phyloP scores from a whole-genome alignment of 306 rosid species.

The Cyclanthera cordifolia region DNA sequence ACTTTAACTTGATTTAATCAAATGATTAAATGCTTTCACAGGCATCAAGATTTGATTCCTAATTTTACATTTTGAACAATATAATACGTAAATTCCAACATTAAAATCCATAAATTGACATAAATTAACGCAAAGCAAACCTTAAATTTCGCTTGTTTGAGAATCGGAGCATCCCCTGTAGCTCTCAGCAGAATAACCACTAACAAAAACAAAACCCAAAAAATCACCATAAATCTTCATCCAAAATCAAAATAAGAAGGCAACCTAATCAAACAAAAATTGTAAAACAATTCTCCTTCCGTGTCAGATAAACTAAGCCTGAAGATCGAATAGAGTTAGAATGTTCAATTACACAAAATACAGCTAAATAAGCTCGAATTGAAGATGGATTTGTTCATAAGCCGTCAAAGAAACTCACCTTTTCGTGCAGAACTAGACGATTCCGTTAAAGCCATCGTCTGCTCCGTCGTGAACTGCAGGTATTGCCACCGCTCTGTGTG shows the following conservation, averaged over 20 bases:
- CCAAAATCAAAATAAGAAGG: not conserved
- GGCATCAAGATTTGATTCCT: not conserved
- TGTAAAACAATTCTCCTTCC: not conserved
- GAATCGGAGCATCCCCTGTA: conserved; percentile 98
- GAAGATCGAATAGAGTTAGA: not conserved
- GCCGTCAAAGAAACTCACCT: conserved; percentile 27
- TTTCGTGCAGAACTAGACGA: conserved; percentile 53
- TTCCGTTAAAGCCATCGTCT: conserved; percentile 39
- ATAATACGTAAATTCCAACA: too few species aligned
- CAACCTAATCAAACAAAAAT: not conserved
- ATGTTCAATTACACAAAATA: not conserved
- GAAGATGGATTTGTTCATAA: not conserved
- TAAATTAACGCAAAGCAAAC: conserved; percentile 16
- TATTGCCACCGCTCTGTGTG: not conserved
- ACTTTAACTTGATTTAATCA: not conserved
- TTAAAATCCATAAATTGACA: too few species aligned
- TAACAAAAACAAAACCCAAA: conserved; percentile 24
- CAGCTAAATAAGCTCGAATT: not conserved
- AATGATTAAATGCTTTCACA: not conserved
- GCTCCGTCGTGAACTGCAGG: conserved; percentile 7
- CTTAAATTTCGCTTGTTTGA: conserved; percentile 90
- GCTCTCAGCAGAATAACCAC: conserved; percentile 97
- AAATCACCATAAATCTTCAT: not conserved
- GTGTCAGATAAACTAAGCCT: not conserved
- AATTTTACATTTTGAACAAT: not conserved